These are phyloP conservation scores for Verbena officinalis DNA, from an alignment of 257 asterid species.

Conservation along the genomic window DNA sequence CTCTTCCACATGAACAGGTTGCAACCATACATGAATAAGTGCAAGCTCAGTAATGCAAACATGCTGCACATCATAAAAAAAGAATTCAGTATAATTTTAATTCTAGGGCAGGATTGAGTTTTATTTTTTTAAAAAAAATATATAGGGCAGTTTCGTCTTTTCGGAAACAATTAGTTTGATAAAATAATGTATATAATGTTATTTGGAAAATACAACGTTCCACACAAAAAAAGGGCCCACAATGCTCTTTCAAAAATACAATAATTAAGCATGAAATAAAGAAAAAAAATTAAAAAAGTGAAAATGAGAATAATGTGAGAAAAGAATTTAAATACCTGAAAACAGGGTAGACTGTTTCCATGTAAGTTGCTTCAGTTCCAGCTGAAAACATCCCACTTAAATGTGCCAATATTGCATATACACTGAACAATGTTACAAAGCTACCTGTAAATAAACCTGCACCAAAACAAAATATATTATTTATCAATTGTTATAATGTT, in stretches of 20 bases:
- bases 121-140: too few species aligned
- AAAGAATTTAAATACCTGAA: conserved; percentile 59
- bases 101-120: too few species aligned
- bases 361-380: conserved; percentile 49
- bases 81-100: neutral
- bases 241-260: neutral
- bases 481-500: too few species aligned
- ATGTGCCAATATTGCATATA: conserved; percentile 86
- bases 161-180: too few species aligned
- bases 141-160: too few species aligned
- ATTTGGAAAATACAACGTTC: too few species aligned
- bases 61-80: conserved; percentile 56
- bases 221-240: too few species aligned
- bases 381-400: conserved; percentile 79
- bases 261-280: conserved; percentile 6
- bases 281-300: neutral
- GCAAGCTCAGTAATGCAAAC: conserved; percentile 93
- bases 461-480: neutral
- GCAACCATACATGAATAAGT: conserved; percentile 90
- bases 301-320: conserved; percentile 15
- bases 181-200: too few species aligned
- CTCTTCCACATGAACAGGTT: conserved; percentile 85
- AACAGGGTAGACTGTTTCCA: conserved; percentile 88
- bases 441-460: conserved; percentile 94
- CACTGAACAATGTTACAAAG: conserved; percentile 74